Evolutionary conservation across 768 basidiomycete genomes (phyloP), one percentile per base, ranked within the genome.

Genomic region (Xerocomellus amylosporus): DNA sequence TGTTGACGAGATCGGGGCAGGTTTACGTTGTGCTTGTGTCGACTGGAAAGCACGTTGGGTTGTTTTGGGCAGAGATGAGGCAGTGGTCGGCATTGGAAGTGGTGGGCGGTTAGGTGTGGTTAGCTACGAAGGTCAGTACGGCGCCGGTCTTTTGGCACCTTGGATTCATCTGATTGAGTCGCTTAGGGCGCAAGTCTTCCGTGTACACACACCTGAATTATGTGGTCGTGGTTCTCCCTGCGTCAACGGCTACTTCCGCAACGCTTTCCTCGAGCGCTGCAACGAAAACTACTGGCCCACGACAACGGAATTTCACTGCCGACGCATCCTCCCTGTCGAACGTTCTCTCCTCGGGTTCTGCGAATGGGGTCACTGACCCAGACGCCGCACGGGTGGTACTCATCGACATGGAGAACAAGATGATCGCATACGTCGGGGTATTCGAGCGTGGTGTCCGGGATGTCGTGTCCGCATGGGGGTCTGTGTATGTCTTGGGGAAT

Each of bases 351-450:
- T 33, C 38, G 5, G 47, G 26, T 37, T 82, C 84, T 3, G 76
- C 80, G 12, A 76, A 76, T 4, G 66, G 66, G 1, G 44, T 7
- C 6, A 61, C 68, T 15, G 78, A 80, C 38, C 71, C 79, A 0
- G 90, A 92, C 47, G 82, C 90, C 37, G 83, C 85, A 13, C 88
- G 85, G 57, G 82, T 98, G 39, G 88, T 87, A 0, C 82, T 98
- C 2, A 88, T 98, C 60, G 95, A 99, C 66, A 83, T 88, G 36
- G 90, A 92, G 64, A 97, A 95, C 72, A 93, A 94, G 73, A 80
- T 94, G 49, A 81, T 96, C 15, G 89, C 90, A 7, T 94, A 91
- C 64, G 83, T 86, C 0, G 88, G 86, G 7, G 81, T 87, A 3
- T 93, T 94, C 63, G 80, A 82, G 20, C 84, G 88, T 52, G 94